These are phyloP conservation scores for Scedosporium dehoogii DNA, from an alignment of 2,329 filamentous ascomycete species.

Conservation along the genomic window DNA sequence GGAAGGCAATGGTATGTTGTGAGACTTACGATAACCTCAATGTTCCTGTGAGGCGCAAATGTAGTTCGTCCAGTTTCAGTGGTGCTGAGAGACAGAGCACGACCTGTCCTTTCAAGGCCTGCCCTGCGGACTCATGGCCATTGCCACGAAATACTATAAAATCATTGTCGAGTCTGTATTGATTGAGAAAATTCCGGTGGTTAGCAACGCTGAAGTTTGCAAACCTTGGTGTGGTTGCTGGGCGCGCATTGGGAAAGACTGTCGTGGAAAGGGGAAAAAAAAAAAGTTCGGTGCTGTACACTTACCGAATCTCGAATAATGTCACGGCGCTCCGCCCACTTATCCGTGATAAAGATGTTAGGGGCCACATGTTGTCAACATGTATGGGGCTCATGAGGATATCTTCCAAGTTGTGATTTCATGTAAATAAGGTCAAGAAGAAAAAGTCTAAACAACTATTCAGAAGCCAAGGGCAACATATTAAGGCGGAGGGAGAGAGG, in stretches of 20 bases:
- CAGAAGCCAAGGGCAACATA: not conserved
- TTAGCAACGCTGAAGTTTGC: not conserved
- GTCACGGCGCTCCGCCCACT: constrained; percentile 40
- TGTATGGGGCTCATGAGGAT: not conserved
- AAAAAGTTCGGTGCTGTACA: constrained; percentile 1
- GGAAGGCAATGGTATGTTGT: not conserved
- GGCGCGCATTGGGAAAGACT: not conserved
- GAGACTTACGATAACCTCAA: constrained; percentile 55
- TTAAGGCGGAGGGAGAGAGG: not conserved
- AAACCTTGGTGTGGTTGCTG: not conserved
- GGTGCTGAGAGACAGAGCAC: constrained; percentile 63
- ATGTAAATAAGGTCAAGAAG: not conserved
- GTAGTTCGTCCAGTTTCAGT: constrained; percentile 63
- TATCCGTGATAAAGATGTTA: constrained; percentile 45
- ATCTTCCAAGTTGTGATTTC: not conserved
- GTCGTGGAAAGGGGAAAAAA: not conserved
- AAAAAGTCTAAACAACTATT: not conserved
- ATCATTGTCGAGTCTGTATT: constrained; percentile 59
- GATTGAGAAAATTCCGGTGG: constrained; percentile 1
- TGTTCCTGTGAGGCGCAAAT: constrained; percentile 60
- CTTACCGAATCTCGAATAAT: constrained; percentile 50
- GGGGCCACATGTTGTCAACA: constrained; percentile 36
- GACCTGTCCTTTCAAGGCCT: constrained; percentile 62
- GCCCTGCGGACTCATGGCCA: constrained; percentile 66
- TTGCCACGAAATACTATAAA: constrained; percentile 70